A percentile compares a stretch with the other conserved stretches of the same genome.
Conservation (phyloP, 2,329 filamentous ascomycete species). For the Curvularia spicifera region DNA sequence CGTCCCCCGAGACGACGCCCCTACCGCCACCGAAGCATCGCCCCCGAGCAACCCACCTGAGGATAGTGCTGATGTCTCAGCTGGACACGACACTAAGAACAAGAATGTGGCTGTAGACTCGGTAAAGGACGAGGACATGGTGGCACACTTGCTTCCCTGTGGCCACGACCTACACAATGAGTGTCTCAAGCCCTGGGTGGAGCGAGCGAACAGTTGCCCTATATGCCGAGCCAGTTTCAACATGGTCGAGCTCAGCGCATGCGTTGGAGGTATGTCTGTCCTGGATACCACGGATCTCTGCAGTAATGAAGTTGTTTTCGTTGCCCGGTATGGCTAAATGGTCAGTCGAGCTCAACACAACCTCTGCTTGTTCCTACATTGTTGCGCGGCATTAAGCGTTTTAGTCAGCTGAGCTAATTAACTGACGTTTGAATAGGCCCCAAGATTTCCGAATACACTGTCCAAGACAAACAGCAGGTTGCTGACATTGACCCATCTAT, state of each 20-base stretch:
- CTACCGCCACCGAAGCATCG: slow-evolving; percentile 34
- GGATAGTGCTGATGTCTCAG: slow-evolving; percentile 34
- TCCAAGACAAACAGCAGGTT: slow-evolving; percentile 86
- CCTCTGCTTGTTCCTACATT: slow-evolving; percentile 19
- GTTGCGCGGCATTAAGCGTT: slow-evolving; percentile 11
- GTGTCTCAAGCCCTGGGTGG: slow-evolving; percentile 92
- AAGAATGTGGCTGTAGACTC: slow-evolving; percentile 38
- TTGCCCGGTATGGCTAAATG: slow-evolving; percentile 37
- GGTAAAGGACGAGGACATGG: slow-evolving; percentile 56
- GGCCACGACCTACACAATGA: slow-evolving; percentile 91
- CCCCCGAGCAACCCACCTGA: slow-evolving; percentile 38
- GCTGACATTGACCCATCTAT: slow-evolving; percentile 86
- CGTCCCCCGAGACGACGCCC: slow-evolving; percentile 61
- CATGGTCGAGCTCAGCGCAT: slow-evolving; percentile 81
- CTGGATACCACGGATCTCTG: slow-evolving; percentile 24
- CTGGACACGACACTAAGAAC: slow-evolving; percentile 24
- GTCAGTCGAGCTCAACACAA: slow-evolving; percentile 40
- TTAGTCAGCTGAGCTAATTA: slow-evolving; percentile 3
- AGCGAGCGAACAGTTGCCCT: slow-evolving; percentile 96
- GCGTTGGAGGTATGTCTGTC: slow-evolving; percentile 71
- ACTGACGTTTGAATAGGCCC: slow-evolving; percentile 53
- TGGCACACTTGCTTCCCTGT: slow-evolving; percentile 74
- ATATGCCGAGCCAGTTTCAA: slow-evolving; percentile 95
- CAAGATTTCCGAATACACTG: slow-evolving; percentile 65
- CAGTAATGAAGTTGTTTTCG: slow-evolving; percentile 26